Base-by-base conservation (phyloP, 257 asterid genomes). In the Solanum dulcamara region DNA sequence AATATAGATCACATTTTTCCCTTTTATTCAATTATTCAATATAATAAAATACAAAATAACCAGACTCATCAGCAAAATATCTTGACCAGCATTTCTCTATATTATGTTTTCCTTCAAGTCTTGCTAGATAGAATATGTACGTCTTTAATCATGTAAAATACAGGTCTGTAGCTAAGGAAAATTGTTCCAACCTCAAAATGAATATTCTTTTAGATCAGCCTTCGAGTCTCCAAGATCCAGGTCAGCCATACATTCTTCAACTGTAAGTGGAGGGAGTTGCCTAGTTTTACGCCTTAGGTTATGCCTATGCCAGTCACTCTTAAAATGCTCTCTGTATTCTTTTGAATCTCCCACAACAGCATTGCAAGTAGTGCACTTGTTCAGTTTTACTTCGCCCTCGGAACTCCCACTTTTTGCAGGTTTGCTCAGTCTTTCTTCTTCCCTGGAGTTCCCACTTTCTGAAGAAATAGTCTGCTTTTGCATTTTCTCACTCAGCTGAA, bases 271-370 rank as follows among this genome's bases (percentile, higher is more conserved):
- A 83, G 95, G 91, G 28, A 96, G 98, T 81, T 94, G 96, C 89
- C 93, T 91, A 22, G 94, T 94, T 86, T 96, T 96, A 48, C 98
- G 89, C 92, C 94, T 91, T 30, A 95, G 87, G 81, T 95, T 96
- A 74, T 66, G 79, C 85, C 94, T 96, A 88, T 96, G 98, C 98
- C 99, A 96, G 5, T 96, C 99, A 44, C 98, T 92, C 95, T 96
- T 96, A 85, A 92, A 96, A 88, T 95, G 99, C 87, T 94, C 98
- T 66, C 99, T 91, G 86, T 94, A 96, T 81, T 89, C 93, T 86
- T 94, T 93, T 22, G 95, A 87, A 86, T 93, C 97, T 10, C 97
- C 98, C 28, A 95, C 92, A 33, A 84, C 68, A 26, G 98, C 96
- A 79, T 92, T 88, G 89, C 99, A 96, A 32, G 98, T 94, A 91